These are phyloP conservation scores for Gnomoniopsis smithogilvyi DNA, from an alignment of 2,329 filamentous ascomycete species.

Conservation along the genomic window DNA sequence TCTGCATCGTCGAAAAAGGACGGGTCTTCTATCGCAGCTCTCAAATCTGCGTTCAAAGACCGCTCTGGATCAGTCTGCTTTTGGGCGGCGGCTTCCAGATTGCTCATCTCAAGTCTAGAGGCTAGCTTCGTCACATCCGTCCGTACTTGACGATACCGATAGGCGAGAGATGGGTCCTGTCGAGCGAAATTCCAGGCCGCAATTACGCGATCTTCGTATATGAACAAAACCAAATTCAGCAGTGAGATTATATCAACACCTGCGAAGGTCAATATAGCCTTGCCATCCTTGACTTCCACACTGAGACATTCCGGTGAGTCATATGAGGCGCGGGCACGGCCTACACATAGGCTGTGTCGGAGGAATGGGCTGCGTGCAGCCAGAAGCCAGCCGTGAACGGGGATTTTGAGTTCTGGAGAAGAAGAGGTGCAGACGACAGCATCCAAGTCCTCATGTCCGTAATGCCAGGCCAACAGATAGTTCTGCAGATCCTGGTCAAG, in stretches of 20 bases:
- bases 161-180: conserved; percentile 61
- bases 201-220: conserved; percentile 76
- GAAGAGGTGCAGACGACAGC: conserved; percentile 52
- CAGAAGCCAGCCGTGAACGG: conserved; percentile 79
- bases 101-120: conserved; percentile 64
- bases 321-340: conserved; percentile 51
- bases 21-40: conserved; percentile 63
- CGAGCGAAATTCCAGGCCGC: conserved; percentile 84
- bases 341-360: conserved; percentile 57
- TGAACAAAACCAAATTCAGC: conserved; percentile 74
- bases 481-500: conserved; percentile 60
- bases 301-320: conserved; percentile 58
- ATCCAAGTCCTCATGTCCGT: conserved; percentile 39
- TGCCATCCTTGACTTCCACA: conserved; percentile 50
- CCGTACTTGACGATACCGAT: conserved; percentile 75
- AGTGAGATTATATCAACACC: conserved; percentile 73
- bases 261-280: conserved; percentile 60
- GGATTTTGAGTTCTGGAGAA: conserved; percentile 67
- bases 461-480: conserved; percentile 41
- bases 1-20: conserved; percentile 78
- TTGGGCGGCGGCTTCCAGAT: conserved; percentile 74
- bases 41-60: conserved; percentile 68
- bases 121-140: conserved; percentile 86
- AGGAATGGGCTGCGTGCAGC: conserved; percentile 70
- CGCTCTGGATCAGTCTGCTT: conserved; percentile 65